These are phyloP conservation scores for Candida quercuum DNA, from an alignment of 805 yeast genomes.

Conservation along the genomic window DNA sequence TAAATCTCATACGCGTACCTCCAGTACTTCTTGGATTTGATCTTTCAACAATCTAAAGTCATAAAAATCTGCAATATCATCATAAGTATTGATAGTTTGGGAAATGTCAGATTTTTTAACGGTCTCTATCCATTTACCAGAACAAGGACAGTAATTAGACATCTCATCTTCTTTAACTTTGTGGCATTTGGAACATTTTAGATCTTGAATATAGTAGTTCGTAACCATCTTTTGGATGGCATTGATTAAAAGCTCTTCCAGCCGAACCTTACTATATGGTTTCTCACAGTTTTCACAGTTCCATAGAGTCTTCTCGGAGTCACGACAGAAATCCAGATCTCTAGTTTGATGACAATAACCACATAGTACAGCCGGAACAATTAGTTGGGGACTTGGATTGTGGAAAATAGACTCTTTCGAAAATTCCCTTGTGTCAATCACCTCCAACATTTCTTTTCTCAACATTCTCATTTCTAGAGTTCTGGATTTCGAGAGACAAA, in stretches of 20 bases:
- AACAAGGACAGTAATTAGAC: constrained; percentile 75
- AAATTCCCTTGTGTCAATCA: constrained; percentile 83
- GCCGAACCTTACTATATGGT: constrained; percentile 54
- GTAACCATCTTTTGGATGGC: constrained; percentile 52
- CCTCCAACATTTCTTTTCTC: constrained; percentile 64
- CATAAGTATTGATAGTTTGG: constrained; percentile 42
- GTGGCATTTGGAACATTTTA: constrained; percentile 73
- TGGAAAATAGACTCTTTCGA: constrained; percentile 65
- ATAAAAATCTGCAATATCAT: constrained; percentile 54
- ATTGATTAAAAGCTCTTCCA: constrained; percentile 77
- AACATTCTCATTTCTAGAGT: constrained; percentile 69
- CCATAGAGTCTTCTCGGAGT: constrained; percentile 45
- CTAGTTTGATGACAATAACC: constrained; percentile 68
- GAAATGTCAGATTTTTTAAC: constrained; percentile 39
- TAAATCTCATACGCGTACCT: neutral
- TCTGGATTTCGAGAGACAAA: constrained; percentile 58
- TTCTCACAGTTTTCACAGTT: constrained; percentile 62
- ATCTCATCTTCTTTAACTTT: constrained; percentile 61
- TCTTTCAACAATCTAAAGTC: constrained; percentile 51
- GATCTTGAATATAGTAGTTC: constrained; percentile 72
- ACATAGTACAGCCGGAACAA: constrained; percentile 67
- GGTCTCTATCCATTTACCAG: constrained; percentile 77
- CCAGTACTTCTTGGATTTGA: constrained; percentile 16
- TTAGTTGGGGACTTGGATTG: constrained; percentile 70
- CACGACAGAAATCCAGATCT: constrained; percentile 81